Conservation (phyloP, 176 grass and related monocot species). For the Aegilops longissima region DNA sequence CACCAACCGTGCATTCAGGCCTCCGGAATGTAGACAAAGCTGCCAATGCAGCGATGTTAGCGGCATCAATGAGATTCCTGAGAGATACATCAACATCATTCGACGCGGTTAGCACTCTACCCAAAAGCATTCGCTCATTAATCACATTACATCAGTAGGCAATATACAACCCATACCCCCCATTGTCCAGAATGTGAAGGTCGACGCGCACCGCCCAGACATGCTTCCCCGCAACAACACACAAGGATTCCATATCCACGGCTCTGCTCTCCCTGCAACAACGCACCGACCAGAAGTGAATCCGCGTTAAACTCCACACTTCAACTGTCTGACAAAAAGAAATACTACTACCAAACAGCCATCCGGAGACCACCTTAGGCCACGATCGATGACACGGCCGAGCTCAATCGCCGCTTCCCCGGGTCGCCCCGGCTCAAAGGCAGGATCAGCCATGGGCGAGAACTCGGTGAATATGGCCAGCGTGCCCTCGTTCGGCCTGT, state of each 20-base stretch:
- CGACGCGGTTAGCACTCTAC: background rate
- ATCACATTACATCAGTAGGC: background rate
- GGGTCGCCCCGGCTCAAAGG: constrained; percentile 75
- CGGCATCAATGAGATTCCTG: constrained; percentile 93
- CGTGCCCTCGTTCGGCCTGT: constrained; percentile 86
- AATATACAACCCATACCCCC: constrained; percentile 63
- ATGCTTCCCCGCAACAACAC: constrained; percentile 84
- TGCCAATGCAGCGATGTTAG: constrained; percentile 88
- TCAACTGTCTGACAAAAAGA: background rate
- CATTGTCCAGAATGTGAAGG: constrained; percentile 98
- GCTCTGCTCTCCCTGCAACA: constrained; percentile 81
- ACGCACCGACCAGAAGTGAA: background rate
- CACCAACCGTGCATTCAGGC: constrained; percentile 78
- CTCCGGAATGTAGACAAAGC: constrained; percentile 82
- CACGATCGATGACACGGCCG: constrained; percentile 81
- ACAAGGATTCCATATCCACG: constrained; percentile 95
- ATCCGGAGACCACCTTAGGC: constrained; percentile 57
- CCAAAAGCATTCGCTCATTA: background rate
- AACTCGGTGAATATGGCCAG: constrained; percentile 93
- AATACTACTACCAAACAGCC: background rate
- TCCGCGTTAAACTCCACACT: constrained; percentile 2
- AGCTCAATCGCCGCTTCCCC: constrained; percentile 89
- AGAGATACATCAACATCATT: background rate
- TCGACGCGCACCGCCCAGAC: constrained; percentile 89
- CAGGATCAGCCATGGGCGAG: constrained; percentile 95